A percentile compares a stretch with the other conserved stretches of the same genome.
Conservation (phyloP, 805 yeast species). For the Teunomyces aglyptinius region DNA sequence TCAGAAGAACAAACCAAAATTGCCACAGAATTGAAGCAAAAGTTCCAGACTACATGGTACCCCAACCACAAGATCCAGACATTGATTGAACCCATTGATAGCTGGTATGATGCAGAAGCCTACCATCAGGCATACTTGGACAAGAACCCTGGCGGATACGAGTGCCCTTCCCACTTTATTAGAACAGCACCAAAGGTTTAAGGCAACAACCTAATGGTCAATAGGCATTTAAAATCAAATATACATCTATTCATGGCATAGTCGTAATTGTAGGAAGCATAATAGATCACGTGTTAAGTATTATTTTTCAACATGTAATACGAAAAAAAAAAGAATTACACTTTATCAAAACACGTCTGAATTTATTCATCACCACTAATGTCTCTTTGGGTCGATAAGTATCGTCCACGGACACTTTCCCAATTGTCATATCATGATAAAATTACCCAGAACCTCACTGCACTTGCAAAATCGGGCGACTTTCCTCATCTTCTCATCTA, state of each 20-base stretch:
- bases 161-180: slow-evolving; percentile 84
- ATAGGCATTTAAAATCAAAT: not conserved
- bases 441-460: slow-evolving; percentile 60
- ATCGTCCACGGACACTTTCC: slow-evolving; percentile 71
- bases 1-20: slow-evolving; percentile 46
- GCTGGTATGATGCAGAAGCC: slow-evolving; percentile 92
- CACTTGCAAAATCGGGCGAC: slow-evolving; percentile 69
- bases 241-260: too few species aligned
- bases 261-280: too few species aligned
- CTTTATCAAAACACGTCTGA: slow-evolving; percentile 8
- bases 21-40: slow-evolving; percentile 47
- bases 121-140: slow-evolving; percentile 84
- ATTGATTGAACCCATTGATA: slow-evolving; percentile 59
- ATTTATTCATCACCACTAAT: slow-evolving; percentile 31
- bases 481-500: slow-evolving; percentile 90
- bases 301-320: not conserved
- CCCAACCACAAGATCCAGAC: slow-evolving; percentile 70
- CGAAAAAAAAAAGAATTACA: not conserved
- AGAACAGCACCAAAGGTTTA: slow-evolving; percentile 57
- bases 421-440: slow-evolving; percentile 64
- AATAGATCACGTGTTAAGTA: too few species aligned
- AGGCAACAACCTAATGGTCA: not conserved
- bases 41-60: slow-evolving; percentile 72
- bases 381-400: slow-evolving; percentile 97
- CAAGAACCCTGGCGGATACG: slow-evolving; percentile 82